Conservation (phyloP, 345 rosid genomes). For the Trapa incisa region DNA sequence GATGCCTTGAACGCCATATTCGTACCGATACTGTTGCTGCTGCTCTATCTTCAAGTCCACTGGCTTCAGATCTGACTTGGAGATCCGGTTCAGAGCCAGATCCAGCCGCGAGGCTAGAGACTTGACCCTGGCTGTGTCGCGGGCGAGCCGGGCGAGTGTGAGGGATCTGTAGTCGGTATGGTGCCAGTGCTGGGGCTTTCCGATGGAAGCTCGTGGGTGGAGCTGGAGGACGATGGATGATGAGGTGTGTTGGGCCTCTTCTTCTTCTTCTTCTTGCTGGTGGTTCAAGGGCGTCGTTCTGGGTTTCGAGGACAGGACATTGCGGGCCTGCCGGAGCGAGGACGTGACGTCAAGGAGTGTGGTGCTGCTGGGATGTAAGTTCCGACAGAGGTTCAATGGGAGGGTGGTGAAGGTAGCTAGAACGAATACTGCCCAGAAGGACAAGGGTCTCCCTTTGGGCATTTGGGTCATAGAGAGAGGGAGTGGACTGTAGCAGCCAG, state of each 20-base stretch:
- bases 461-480: not conserved
- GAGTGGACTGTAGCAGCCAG: not conserved
- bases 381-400: constrained; percentile 3
- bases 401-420: not conserved
- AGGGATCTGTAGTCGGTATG: constrained; percentile 54
- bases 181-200: constrained; percentile 7
- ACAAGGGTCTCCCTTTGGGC: not conserved
- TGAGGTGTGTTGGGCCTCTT: constrained; percentile 1
- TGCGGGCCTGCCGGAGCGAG: constrained; percentile 2
- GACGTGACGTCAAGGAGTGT: constrained; percentile 8
- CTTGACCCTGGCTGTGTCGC: constrained; percentile 60
- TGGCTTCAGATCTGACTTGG: constrained; percentile 43
- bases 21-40: not conserved
- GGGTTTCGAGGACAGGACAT: constrained; percentile 1
- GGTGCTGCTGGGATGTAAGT: not conserved
- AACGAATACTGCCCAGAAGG: constrained; percentile 1
- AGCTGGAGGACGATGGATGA: constrained; percentile 30
- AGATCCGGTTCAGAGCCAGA: constrained; percentile 31
- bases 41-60: constrained; percentile 6
- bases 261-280: not conserved
- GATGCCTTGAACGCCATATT: constrained; percentile 22
- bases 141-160: constrained; percentile 45
- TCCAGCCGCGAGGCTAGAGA: constrained; percentile 40
- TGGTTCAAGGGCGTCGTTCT: not conserved
- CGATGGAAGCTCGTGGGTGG: constrained; percentile 36